Evolutionary conservation across 1,139 yeast species (phyloP).

Genomic region (Yamadazyma dushanensis): DNA sequence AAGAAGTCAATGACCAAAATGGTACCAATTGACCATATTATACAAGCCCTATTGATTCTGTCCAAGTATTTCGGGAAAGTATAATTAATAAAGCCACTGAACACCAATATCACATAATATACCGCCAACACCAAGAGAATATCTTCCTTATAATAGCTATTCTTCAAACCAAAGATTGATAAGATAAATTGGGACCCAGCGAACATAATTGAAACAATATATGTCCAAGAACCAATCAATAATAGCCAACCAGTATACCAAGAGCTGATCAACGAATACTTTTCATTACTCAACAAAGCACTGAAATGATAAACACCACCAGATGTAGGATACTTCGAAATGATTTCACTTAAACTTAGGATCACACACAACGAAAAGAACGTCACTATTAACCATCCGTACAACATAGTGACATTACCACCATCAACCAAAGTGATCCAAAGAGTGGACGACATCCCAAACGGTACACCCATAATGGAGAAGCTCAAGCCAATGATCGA

Average conservation of each 20-base stretch:
- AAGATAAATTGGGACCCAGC: conserved; percentile 74
- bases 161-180: conserved; percentile 61
- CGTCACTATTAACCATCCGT: conserved; percentile 69
- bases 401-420: conserved; percentile 67
- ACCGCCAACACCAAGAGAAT: conserved; percentile 54
- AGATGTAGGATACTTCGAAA: conserved; percentile 73
- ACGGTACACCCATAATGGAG: conserved; percentile 76
- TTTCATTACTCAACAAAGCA: conserved; percentile 62
- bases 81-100: conserved; percentile 64
- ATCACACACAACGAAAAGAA: conserved; percentile 63
- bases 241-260: conserved; percentile 81
- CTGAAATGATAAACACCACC: conserved; percentile 77
- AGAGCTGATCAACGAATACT: conserved; percentile 54
- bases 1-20: conserved; percentile 67
- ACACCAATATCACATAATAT: conserved; percentile 53
- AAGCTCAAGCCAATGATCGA: conserved; percentile 75
- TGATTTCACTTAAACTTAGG: conserved; percentile 66
- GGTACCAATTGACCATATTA: conserved; percentile 72
- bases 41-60: conserved; percentile 62
- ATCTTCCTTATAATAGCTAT: conserved; percentile 59
- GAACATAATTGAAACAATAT: conserved; percentile 69
- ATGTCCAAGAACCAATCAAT: conserved; percentile 73
- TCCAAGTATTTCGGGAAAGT: conserved; percentile 61
- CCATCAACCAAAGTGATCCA: conserved; percentile 72
- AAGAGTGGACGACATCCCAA: conserved; percentile 70